phyloP scores from a whole-genome alignment of 1,139 yeast genomes.

The Nakaseomyces delphensis region DNA sequence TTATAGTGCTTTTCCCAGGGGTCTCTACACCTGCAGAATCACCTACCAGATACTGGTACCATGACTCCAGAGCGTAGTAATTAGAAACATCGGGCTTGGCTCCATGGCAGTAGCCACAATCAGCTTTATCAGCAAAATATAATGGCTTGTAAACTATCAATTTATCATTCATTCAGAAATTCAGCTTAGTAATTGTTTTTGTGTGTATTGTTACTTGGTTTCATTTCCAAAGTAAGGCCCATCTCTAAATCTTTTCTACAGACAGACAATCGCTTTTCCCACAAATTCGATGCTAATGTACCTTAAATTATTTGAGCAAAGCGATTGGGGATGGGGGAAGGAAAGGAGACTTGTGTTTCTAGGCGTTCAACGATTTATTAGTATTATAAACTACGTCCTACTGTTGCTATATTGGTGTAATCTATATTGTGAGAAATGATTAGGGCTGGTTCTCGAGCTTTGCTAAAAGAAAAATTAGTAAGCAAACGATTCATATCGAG shows the following conservation, averaged over 20 bases:
- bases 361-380: too few relatives aligned
- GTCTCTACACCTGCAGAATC: conserved; percentile 14
- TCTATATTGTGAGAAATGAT: not conserved
- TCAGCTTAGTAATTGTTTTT: not conserved
- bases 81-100: conserved; percentile 33
- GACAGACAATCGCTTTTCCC: too few relatives aligned
- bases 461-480: not conserved
- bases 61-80: conserved; percentile 35
- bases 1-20: not conserved
- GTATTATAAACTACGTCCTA: too few relatives aligned
- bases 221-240: not conserved
- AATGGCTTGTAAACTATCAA: conserved; percentile 32
- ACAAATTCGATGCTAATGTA: too few relatives aligned
- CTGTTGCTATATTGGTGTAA: too few relatives aligned
- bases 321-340: too few relatives aligned
- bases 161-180: not conserved
- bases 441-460: not conserved
- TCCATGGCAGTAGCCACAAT: conserved; percentile 62
- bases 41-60: conserved; percentile 13
- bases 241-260: too few relatives aligned
- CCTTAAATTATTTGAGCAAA: too few relatives aligned
- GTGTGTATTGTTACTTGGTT: not conserved
- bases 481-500: conserved; percentile 16
- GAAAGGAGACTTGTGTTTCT: too few relatives aligned
- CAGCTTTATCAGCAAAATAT: conserved; percentile 30